Evolutionary conservation across 2,329 filamentous ascomycete species (phyloP).

Genomic region (Phyllosticta citrichinensis): DNA sequence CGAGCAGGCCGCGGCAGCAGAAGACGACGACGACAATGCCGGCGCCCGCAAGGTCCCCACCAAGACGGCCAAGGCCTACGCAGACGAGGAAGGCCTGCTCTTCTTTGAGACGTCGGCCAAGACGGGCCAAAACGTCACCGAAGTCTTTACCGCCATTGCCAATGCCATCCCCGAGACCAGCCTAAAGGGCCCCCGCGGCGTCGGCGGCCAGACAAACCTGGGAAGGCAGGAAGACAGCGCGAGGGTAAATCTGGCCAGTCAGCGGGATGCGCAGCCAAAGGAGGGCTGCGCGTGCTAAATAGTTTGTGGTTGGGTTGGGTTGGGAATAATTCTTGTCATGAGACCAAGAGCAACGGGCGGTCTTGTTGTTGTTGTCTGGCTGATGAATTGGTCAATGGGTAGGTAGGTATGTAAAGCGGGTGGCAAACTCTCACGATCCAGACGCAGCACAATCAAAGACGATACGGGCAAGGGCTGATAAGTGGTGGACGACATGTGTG

Average conservation of each 20-base stretch:
- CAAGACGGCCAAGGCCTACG: constrained; percentile 86
- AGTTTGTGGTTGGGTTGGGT: neutral
- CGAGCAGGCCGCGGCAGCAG: constrained; percentile 24
- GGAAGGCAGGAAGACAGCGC: constrained; percentile 50
- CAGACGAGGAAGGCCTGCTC: constrained; percentile 83
- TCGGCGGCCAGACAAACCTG: constrained; percentile 46
- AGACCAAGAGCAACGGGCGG: constrained; percentile 1
- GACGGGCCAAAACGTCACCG: constrained; percentile 85
- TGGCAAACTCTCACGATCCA: neutral
- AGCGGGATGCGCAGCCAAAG: constrained; percentile 60
- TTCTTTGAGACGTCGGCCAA: constrained; percentile 99
- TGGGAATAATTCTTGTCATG: neutral
- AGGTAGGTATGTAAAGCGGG: neutral
- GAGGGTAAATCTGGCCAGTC: constrained; percentile 72
- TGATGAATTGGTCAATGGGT: neutral
- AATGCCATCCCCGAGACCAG: constrained; percentile 97
- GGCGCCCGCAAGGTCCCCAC: constrained; percentile 82
- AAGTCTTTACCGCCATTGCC: constrained; percentile 96
- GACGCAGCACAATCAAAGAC: neutral
- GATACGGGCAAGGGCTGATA: neutral
- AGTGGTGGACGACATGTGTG: neutral
- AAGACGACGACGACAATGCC: constrained; percentile 47
- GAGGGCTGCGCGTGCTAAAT: constrained; percentile 78
- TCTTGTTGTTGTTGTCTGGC: neutral
- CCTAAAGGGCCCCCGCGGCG: constrained; percentile 76